Base-by-base conservation (phyloP, 139 green algal species). In the Desmodesmus armatus region DNA sequence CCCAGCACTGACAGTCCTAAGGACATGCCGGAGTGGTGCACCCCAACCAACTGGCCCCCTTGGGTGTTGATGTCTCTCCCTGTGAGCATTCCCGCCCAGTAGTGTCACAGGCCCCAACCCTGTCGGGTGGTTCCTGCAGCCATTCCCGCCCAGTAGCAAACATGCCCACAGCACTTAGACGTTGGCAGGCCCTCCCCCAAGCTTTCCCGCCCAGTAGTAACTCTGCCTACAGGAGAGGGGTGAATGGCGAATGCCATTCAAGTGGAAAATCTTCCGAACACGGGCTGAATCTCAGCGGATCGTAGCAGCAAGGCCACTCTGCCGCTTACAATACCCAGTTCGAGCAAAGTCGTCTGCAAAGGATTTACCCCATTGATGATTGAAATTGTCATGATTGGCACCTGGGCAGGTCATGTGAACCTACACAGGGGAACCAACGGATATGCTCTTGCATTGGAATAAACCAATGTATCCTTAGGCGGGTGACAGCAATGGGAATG, bases 261-360 rank as follows among this genome's bases (percentile, higher is more conserved):
- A n/a, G n/a, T 88, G 67, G 90, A 82, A 91, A 91, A 91, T 92
- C 84, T 86, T 90, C 60, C 88, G 84, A 91, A 90, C 89, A 89
- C 85, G 85, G 89, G 93, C 90, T 95, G 91, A 96, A 95, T 92
- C 92, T 95, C 92, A 96, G 90, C 85, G 89, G 92, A 96, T 96
- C 92, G 92, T 92, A 92, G 91, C 92, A 97, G 92, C 94, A 96
- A 96, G 92, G 92, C 91, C 92, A 94, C 92, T 96, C 93, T 96
- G 87, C 93, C 89, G 87, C 91, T 93, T 95, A 97, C 93, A 97
- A 91, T 95, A 97, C 93, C 91, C 90, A 87, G 93, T 93, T 94
- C 89, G 82, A 94, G 87, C 91, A 90, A 93, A 94, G 94, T 96
- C 92, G 94, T 97, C 94, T 96, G 89, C 94, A 93, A 94, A 94